Percentiles rank a stretch among this genome's conserved stretches.
These are phyloP conservation scores for Botryotinia calthae DNA, from an alignment of 2,329 filamentous ascomycete genomes.

Conservation along the genomic window DNA sequence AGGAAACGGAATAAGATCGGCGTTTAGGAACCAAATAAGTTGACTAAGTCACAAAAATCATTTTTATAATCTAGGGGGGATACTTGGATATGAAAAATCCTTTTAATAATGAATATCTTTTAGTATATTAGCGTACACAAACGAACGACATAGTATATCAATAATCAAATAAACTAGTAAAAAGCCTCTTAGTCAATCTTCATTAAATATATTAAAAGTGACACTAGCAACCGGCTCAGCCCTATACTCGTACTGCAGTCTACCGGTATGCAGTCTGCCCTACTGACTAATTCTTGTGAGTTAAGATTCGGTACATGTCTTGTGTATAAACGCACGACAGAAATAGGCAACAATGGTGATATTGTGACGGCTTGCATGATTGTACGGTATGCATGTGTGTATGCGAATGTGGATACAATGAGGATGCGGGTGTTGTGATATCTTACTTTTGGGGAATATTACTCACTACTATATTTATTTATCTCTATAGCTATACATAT, in stretches of 20 bases:
- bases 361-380: background rate
- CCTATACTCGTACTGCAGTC: background rate
- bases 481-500: background rate
- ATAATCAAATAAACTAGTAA: background rate
- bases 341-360: background rate
- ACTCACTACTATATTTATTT: background rate
- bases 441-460: background rate
- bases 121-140: background rate
- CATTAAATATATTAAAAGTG: background rate
- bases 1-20: background rate
- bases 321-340: background rate
- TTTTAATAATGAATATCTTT: background rate
- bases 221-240: background rate
- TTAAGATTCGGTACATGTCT: background rate
- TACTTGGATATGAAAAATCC: background rate
- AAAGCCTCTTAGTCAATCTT: background rate
- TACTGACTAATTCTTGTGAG: background rate
- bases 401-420: background rate
- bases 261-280: background rate
- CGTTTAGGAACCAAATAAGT: background rate
- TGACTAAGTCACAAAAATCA: background rate
- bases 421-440: background rate
- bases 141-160: fast-evolving
- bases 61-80: background rate
- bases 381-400: background rate